Evolutionary conservation across 257 asterid species (phyloP), one percentile per base, ranked within the genome.

Genomic region (Leonotis leonurus): DNA sequence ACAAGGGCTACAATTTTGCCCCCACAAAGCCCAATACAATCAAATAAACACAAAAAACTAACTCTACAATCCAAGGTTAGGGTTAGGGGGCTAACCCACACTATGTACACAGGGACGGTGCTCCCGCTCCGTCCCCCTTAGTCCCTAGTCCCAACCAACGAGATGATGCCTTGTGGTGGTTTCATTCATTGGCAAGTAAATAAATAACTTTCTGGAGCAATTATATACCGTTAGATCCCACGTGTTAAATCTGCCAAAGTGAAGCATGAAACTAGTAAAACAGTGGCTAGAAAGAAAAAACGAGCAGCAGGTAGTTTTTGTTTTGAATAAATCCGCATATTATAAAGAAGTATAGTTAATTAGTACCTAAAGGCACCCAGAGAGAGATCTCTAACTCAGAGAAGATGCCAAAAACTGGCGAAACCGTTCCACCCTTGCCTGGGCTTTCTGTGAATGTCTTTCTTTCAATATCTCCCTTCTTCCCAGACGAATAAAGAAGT

Each of bases 401-500:
- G 74, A 78, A 29, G 90, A 75, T 25, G 53, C 40, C 79, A 83
- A 60, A 55, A 74, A 80, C 70, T 77, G 75, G 69, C 65, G 83
- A 57, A 88, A 91, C 62, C 78, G 69, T 65, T 79, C 79, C 53
- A 81, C 82, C 75, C 75, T 82, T 36, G 75, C 65, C 68, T 78
- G 75, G 58, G 76, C 20, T 37, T 62, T 72, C 26, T 51, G 35
- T 5, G 76, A 57, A 56, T 74, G 62, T 66, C 60, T 71, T 30
- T 62, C 77, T 41, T 70, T 55, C 26, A 74, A 52, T 29, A 24
- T 21, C 20, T 68, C 72, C 71, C 75, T 79, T 71, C 72, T 83
- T 77, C 84, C 89, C 75, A 58, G 10, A 20, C 98, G 96, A 70
- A 78, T 66, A 68, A 86, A 91, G 83, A 43, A 86, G 80, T 91